Evolutionary conservation across 2,329 filamentous ascomycete genomes (phyloP).

Genomic region (Ophiostoma montium): DNA sequence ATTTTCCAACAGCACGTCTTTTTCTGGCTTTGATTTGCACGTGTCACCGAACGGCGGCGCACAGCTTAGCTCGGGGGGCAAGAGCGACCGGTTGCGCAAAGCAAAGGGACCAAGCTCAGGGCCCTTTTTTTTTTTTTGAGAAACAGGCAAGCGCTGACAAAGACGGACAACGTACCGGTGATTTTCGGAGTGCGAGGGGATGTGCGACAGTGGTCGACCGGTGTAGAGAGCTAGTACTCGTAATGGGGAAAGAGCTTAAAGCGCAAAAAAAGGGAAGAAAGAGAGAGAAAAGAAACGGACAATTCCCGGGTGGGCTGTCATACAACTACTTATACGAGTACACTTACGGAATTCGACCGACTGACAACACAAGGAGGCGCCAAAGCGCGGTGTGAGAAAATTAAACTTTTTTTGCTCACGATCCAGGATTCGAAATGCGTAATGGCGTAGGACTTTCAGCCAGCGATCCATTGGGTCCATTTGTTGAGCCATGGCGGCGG

Average conservation of each 20-base stretch:
- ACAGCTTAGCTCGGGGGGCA: not conserved
- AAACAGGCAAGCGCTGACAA: not conserved
- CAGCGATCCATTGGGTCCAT: not conserved
- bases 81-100: not conserved
- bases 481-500: not conserved
- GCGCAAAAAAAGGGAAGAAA: too few species aligned
- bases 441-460: conserved; percentile 1
- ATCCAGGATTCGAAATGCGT: not conserved
- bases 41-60: not conserved
- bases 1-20: too few species aligned
- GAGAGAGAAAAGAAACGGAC: too few species aligned
- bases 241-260: too few species aligned
- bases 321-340: too few species aligned
- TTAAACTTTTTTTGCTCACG: not conserved
- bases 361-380: not conserved
- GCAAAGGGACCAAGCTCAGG: not conserved
- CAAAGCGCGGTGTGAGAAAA: conserved; percentile 1
- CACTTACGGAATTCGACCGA: too few species aligned
- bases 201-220: too few species aligned
- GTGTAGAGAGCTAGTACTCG: too few species aligned
- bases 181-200: not conserved
- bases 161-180: not conserved
- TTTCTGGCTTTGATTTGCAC: not conserved
- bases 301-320: too few species aligned
- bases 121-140: too few species aligned